Conservation (phyloP, 2,329 filamentous ascomycete species). For the Geosmithia putterillii region DNA sequence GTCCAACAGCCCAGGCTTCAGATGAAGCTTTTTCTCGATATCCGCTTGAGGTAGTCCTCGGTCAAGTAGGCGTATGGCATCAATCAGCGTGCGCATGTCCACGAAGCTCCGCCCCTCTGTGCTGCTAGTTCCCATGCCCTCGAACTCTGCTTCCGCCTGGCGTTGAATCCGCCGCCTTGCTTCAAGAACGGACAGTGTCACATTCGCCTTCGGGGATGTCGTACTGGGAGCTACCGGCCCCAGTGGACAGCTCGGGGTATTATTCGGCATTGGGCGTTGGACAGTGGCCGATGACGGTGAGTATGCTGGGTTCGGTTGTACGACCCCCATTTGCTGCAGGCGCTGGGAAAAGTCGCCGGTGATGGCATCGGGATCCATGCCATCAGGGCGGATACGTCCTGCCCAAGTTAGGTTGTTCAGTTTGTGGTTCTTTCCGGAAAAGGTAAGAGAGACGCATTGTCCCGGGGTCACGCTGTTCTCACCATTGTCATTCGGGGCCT, state of each 20-base stretch:
- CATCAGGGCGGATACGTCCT: slow-evolving; percentile 21
- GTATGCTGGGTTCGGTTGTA: slow-evolving; percentile 38
- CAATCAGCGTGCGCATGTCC: slow-evolving; percentile 31
- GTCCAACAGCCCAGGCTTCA: slow-evolving; percentile 31
- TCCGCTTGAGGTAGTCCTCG: slow-evolving; percentile 21
- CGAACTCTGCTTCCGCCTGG: slow-evolving; percentile 29
- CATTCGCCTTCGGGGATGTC: slow-evolving; percentile 15
- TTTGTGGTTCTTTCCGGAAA: background rate
- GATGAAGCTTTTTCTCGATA: slow-evolving; percentile 32
- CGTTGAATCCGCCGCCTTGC: slow-evolving; percentile 31
- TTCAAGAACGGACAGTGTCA: slow-evolving; percentile 35
- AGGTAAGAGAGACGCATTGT: background rate
- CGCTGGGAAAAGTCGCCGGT: slow-evolving; percentile 35
- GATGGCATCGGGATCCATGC: slow-evolving; percentile 25
- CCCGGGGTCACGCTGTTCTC: slow-evolving; percentile 5
- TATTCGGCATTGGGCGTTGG: slow-evolving; percentile 5
- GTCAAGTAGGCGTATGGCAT: slow-evolving; percentile 30
- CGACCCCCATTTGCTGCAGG: slow-evolving; percentile 41
- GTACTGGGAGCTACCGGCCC: background rate
- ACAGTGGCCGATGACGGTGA: slow-evolving; percentile 36
- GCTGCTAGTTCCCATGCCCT: slow-evolving; percentile 20
- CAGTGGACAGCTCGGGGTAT: background rate
- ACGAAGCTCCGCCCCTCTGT: slow-evolving; percentile 29
- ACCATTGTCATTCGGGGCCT: slow-evolving; percentile 17
- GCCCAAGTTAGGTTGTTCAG: slow-evolving; percentile 13